Evolutionary conservation across 768 basidiomycete species (phyloP), one percentile per base, ranked within the genome.

Genomic region (Termitomyces sp.): DNA sequence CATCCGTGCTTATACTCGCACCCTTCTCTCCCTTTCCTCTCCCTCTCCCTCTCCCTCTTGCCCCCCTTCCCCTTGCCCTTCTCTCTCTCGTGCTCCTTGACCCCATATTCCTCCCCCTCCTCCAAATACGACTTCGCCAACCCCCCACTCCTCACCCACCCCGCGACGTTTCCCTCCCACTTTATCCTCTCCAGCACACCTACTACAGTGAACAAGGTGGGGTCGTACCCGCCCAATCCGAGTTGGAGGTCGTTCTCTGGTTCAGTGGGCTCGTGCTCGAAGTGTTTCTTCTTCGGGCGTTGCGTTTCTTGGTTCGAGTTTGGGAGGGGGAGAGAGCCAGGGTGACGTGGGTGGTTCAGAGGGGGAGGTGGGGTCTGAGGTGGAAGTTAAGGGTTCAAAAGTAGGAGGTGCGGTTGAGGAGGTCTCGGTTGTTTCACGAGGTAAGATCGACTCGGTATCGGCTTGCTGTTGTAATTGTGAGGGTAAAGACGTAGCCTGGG

Each of bases 101-200:
- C 44, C 7, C n/a, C 55, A 20, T 22, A 7, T 22, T 28, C 36
- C 6, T 49, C 28, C 59, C 16, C 20, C 33, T 44, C 51, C 36
- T 54, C 8, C 24, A 20, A 7, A 4, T 36, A 40, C 22, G 18
- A 44, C 3, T 44, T 44, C 9, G 7, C n/a, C n/a, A 44, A 11
- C 20, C 42, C 42, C 9, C 42, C 42, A 11, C 39, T 15, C 40
- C 51, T 32, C 58, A 90, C 78, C 90, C 90, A 91, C n/a, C 79
- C 83, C 0, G 88, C 84, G 28, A 91, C 81, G 64, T 88, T 91
- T 57, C 73, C 77, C 72, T 91, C 83, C 51, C 66, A 55, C 70
- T 84, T 87, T 13, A 86, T 63, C 18, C 74, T 76, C 48, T 90
- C 87, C 24, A 92, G 72, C 13, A 91, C 75, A 7, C 90, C 90